Conservation (phyloP, 768 basidiomycete species). For the Suillus cothurnatus region DNA sequence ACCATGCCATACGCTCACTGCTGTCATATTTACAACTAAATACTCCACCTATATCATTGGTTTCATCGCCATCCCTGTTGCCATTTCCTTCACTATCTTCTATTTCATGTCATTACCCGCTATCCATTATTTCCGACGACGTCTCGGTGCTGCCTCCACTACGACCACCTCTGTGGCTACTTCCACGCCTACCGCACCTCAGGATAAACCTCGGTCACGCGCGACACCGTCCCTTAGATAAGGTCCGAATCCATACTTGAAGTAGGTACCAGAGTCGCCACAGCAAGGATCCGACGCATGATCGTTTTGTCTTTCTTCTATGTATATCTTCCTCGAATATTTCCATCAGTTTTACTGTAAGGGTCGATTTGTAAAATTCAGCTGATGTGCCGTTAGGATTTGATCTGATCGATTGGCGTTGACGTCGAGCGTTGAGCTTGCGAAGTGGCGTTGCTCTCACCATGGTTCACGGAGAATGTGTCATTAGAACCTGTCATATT, state of each 20-base stretch:
- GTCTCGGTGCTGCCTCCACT: background rate
- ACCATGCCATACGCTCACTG: background rate
- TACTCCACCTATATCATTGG: background rate
- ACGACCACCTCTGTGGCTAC: background rate
- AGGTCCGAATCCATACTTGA: background rate
- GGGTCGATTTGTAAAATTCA: background rate
- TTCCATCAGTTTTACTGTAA: background rate
- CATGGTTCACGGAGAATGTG: background rate
- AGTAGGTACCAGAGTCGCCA: background rate
- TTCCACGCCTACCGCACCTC: background rate
- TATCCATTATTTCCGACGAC: background rate
- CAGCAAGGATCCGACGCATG: background rate
- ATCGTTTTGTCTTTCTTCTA: background rate
- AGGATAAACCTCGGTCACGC: background rate
- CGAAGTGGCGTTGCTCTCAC: background rate
- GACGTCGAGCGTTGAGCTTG: background rate
- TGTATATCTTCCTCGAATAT: background rate
- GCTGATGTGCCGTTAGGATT: background rate
- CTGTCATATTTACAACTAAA: background rate
- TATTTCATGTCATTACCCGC: background rate
- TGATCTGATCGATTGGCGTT: background rate
- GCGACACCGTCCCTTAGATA: background rate
- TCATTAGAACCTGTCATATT: background rate
- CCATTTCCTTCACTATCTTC: background rate
- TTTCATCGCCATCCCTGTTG: background rate